phyloP scores from a whole-genome alignment of 2,329 filamentous ascomycete genomes.

The Colletotrichum paranaense region DNA sequence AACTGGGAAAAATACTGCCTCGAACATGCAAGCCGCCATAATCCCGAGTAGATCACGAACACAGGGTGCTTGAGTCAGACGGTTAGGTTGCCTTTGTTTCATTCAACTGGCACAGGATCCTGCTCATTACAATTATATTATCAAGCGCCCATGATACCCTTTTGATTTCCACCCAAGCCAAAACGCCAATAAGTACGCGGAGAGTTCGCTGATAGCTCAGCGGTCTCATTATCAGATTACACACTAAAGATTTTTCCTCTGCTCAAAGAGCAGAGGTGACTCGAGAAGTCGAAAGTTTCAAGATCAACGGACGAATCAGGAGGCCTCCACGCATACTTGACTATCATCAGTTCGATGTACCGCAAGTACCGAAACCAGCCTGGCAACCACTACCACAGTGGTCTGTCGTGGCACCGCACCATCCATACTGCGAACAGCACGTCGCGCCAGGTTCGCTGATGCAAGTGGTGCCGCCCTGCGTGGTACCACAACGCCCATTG shows the following conservation, averaged over 20 bases:
- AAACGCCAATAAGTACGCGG: neutral
- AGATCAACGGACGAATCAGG: neutral
- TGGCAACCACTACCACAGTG: conserved; percentile 37
- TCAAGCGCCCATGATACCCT: neutral
- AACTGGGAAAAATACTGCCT: no score
- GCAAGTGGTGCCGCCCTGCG: conserved; percentile 39
- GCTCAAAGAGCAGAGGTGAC: neutral
- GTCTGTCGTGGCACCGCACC: conserved; percentile 37
- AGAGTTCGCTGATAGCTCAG: neutral
- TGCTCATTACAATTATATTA: neutral
- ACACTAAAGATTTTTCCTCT: conserved; percentile 13
- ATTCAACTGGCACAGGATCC: no score
- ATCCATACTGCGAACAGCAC: conserved; percentile 39
- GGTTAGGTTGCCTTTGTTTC: no score
- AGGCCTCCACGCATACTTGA: neutral
- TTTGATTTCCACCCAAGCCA: neutral
- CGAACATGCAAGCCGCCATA: no score
- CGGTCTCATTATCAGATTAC: conserved; percentile 15
- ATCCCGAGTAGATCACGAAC: no score
- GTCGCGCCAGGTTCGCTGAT: conserved; percentile 27
- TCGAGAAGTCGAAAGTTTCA: neutral
- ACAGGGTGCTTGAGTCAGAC: no score
- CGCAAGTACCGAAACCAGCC: conserved; percentile 31
- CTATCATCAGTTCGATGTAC: neutral
- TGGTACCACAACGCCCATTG: conserved; percentile 42